Base-by-base conservation (phyloP, 2,329 filamentous ascomycete genomes). In the Clonostachys byssicola region DNA sequence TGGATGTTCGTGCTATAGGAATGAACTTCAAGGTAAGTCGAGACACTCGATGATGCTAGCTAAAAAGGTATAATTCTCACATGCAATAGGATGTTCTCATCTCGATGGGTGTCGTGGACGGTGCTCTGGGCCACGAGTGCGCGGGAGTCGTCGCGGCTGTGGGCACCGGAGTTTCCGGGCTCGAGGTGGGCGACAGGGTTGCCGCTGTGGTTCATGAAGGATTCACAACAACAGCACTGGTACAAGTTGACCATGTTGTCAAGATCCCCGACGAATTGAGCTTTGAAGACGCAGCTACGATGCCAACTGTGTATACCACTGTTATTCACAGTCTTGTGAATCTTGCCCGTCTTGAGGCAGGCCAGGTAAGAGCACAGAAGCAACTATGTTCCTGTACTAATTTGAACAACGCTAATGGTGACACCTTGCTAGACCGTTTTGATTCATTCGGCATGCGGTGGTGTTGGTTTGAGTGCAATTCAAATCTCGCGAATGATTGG, bases 51-150 rank as follows among this genome's bases (percentile, higher is more conserved):
- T 3, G 36, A 18, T n/a, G 3, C 4, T n/a, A n/a, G 7, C 17
- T n/a, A 7, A 3, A 16, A 9, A 6, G 6, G 6, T 2, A 39
- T 18, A 39, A 39, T 18, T 39, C 36, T n/a, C 7, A 18, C 23
- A 30, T 10, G 23, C 6, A 30, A 30, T 39, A 39, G 36, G 36
- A 39, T 18, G 60, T 68, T 6, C 56, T 66, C 4, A 59, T 68
- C 17, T 60, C 64, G 2, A 50, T 64, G n/a, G 67, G 66, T 3
- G 10, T 39, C 12, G 51, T 67, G 0, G 65, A 66, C 10, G 53
- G 62, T 8, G 16, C 13, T 23, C 40, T 95, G 1, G 54, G 55
- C 12, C 30, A 41, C n/a, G 58, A 60, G 13, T 52, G 43, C 10
- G 43, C 51, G 3, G 59, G 59, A 38, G 41, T 58, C 16, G 51